These are phyloP conservation scores for Hymenoscyphus scutula DNA, from an alignment of 2,329 filamentous ascomycete genomes.

Conservation along the genomic window DNA sequence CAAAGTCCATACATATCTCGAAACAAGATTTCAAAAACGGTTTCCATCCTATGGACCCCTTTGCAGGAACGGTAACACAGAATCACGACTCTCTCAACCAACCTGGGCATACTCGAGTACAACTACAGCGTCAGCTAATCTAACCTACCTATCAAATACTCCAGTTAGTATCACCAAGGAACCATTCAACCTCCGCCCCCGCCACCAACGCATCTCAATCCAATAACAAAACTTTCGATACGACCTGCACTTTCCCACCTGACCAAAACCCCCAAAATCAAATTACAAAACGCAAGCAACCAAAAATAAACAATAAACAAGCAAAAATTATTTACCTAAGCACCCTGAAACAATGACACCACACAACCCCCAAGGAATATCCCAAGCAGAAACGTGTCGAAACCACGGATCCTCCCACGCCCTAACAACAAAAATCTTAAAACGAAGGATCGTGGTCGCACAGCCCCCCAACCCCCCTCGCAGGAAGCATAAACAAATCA, in stretches of 20 bases:
- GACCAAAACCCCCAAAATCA: background rate
- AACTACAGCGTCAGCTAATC: background rate
- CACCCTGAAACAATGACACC: background rate
- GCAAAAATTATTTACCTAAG: background rate
- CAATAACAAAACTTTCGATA: background rate
- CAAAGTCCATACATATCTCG: background rate
- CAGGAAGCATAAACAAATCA: background rate
- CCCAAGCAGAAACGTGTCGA: background rate
- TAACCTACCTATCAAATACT: too few species aligned
- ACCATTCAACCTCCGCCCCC: background rate
- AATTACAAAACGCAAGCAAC: background rate
- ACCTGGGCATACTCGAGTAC: background rate
- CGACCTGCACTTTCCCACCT: background rate
- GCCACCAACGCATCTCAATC: background rate
- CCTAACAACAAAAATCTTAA: background rate
- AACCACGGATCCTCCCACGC: slow-evolving; percentile 1
- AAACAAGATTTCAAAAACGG: background rate
- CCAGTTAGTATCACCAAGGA: background rate
- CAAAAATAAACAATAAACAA: background rate
- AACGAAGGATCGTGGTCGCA: background rate
- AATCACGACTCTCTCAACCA: background rate
- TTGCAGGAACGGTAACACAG: slow-evolving; percentile 1
- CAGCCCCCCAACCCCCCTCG: background rate
- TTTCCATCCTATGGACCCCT: background rate
- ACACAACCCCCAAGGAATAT: background rate